Evolutionary conservation across 306 rosid genomes (phyloP).

Genomic region (Dalbergia cochinchinensis): DNA sequence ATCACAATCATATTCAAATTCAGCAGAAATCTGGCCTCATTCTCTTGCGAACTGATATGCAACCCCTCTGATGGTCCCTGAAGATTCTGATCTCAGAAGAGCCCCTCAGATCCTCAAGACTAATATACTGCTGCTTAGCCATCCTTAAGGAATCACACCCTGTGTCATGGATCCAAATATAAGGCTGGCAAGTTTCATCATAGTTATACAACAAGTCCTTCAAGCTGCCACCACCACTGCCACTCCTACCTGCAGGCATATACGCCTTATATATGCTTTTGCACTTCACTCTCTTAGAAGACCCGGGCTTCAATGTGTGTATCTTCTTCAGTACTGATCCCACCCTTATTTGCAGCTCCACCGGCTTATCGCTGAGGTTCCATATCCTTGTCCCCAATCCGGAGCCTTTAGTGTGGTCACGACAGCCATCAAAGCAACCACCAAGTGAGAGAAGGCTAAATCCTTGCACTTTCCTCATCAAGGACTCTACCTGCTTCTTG

Average conservation of each 20-base stretch:
- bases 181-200: constrained; percentile 92
- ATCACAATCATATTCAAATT: constrained; percentile 39
- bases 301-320: constrained; percentile 85
- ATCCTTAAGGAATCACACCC: constrained; percentile 80
- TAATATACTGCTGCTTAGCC: constrained; percentile 90
- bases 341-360: constrained; percentile 95
- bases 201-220: constrained; percentile 82
- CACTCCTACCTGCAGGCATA: constrained; percentile 64
- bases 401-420: constrained; percentile 69
- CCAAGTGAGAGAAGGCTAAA: constrained; percentile 60
- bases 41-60: constrained; percentile 82
- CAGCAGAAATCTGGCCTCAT: constrained; percentile 82
- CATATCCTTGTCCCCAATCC: constrained; percentile 89
- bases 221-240: constrained; percentile 52
- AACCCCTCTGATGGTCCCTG: constrained; percentile 88
- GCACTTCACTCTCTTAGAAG: constrained; percentile 81
- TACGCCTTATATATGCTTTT: constrained; percentile 87
- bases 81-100: constrained; percentile 87
- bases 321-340: constrained; percentile 87
- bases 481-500: constrained; percentile 45
- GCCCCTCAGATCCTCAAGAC: constrained; percentile 88
- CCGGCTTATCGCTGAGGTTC: constrained; percentile 86
- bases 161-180: constrained; percentile 84
- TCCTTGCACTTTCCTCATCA: constrained; percentile 60
- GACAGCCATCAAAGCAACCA: constrained; percentile 82